Percentiles rank a stretch among this genome's conserved stretches.
phyloP scores from a whole-genome alignment of 306 rosid species.

The Trichosanthes truncata region DNA sequence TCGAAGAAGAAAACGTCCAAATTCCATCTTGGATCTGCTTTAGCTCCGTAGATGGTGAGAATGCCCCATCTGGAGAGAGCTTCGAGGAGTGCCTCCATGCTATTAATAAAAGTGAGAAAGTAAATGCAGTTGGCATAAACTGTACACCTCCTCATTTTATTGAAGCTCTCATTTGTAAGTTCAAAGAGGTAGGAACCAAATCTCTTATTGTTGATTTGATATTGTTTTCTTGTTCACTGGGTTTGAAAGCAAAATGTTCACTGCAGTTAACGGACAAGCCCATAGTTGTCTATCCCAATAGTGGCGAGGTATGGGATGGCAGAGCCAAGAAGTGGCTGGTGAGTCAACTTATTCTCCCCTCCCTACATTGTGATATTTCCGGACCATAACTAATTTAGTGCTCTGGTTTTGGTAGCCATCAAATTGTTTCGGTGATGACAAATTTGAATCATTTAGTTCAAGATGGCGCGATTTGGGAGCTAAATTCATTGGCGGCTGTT shows the following conservation, averaged over 20 bases:
- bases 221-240: not conserved
- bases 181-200: conserved; percentile 43
- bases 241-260: not conserved
- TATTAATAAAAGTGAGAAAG: conserved; percentile 45
- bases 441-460: conserved; percentile 43
- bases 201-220: not conserved
- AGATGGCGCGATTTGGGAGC: conserved; percentile 80
- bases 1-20: conserved; percentile 64
- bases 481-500: conserved; percentile 75
- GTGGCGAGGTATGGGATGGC: conserved; percentile 90
- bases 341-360: conserved; percentile 19
- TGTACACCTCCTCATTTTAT: conserved; percentile 84
- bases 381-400: not conserved
- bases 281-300: conserved; percentile 73
- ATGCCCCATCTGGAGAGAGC: conserved; percentile 80
- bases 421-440: conserved; percentile 45
- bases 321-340: conserved; percentile 80
- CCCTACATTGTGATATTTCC: conserved; percentile 4
- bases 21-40: conserved; percentile 88
- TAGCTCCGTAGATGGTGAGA: conserved; percentile 72
- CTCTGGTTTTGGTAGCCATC: conserved; percentile 57
- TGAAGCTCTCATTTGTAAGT: conserved; percentile 51
- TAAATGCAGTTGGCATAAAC: conserved; percentile 75
- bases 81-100: conserved; percentile 59
- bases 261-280: conserved; percentile 69